These are phyloP conservation scores for Termitomyces sp. DNA, from an alignment of 768 basidiomycete genomes.

Conservation along the genomic window DNA sequence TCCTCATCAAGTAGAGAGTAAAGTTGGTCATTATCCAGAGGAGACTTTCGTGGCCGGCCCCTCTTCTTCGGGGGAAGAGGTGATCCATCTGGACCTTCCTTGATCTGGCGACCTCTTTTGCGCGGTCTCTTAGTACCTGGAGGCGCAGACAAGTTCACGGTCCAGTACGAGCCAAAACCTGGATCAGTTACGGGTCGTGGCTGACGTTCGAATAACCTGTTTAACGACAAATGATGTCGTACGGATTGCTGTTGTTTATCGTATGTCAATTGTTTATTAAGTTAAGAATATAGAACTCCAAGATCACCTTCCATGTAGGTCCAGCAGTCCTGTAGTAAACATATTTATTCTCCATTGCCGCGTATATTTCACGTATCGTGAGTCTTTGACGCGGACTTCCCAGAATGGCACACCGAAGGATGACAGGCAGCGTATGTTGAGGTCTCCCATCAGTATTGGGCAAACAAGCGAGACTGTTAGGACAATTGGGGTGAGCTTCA, in stretches of 20 bases:
- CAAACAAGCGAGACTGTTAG: slow-evolving; percentile 72
- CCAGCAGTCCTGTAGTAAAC: slow-evolving; percentile 78
- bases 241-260: slow-evolving; percentile 68
- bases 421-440: slow-evolving; percentile 82
- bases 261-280: slow-evolving; percentile 11
- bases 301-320: slow-evolving; percentile 76
- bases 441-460: slow-evolving; percentile 77
- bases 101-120: slow-evolving; percentile 66
- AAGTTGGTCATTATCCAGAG: slow-evolving; percentile 3
- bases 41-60: slow-evolving; percentile 34
- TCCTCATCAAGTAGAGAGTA: slow-evolving; percentile 16
- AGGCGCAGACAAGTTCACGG: slow-evolving; percentile 81
- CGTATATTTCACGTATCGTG: slow-evolving; percentile 83
- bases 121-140: slow-evolving; percentile 84
- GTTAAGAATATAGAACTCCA: not conserved
- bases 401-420: slow-evolving; percentile 79
- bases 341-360: slow-evolving; percentile 84
- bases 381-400: slow-evolving; percentile 72
- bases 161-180: slow-evolving; percentile 88
- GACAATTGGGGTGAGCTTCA: slow-evolving; percentile 70
- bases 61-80: slow-evolving; percentile 30
- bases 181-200: slow-evolving; percentile 81
- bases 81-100: slow-evolving; percentile 28
- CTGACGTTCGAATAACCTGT: slow-evolving; percentile 78
- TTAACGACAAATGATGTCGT: slow-evolving; percentile 78